Evolutionary conservation across 768 basidiomycete species (phyloP).

Genomic region (Thelephora aurantiotincta): DNA sequence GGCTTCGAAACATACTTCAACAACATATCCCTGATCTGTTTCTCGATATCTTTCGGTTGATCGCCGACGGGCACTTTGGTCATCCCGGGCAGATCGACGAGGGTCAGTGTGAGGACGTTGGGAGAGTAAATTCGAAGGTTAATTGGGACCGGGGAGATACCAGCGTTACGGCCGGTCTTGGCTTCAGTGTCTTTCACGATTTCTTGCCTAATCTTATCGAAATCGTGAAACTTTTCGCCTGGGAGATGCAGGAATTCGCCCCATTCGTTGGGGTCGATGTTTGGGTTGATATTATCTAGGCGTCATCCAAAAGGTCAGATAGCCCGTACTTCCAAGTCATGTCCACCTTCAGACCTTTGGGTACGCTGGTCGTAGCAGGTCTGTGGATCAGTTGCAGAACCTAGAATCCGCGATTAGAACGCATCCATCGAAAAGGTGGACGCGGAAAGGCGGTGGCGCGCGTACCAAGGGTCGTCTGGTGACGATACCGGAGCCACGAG

Average conservation of each 20-base stretch:
- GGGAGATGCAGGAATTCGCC: slow-evolving; percentile 97
- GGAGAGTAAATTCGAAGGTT: slow-evolving; percentile 96
- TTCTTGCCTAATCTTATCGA: slow-evolving; percentile 91
- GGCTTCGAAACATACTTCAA: slow-evolving; percentile 91
- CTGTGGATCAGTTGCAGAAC: slow-evolving; percentile 92
- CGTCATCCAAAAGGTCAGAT: slow-evolving; percentile 1
- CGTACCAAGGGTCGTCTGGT: slow-evolving; percentile 89
- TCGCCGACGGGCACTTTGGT: slow-evolving; percentile 94
- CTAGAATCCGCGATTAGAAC: slow-evolving; percentile 21
- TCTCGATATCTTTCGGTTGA: slow-evolving; percentile 94
- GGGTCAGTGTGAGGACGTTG: slow-evolving; percentile 90
- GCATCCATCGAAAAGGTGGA: neutral
- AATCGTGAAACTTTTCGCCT: slow-evolving; percentile 96
- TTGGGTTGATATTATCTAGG: neutral
- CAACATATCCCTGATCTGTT: slow-evolving; percentile 94
- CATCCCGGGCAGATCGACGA: slow-evolving; percentile 94
- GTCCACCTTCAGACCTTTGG: slow-evolving; percentile 1
- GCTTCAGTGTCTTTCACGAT: slow-evolving; percentile 95
- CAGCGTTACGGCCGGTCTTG: slow-evolving; percentile 97
- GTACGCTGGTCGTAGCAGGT: slow-evolving; percentile 32
- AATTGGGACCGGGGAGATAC: slow-evolving; percentile 94
- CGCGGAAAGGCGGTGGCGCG: neutral
- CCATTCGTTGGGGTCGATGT: slow-evolving; percentile 92
- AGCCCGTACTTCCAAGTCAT: neutral
- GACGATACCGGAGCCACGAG: slow-evolving; percentile 97